Evolutionary conservation across 306 rosid species (phyloP).

Genomic region (peach (Prunus persica)): DNA sequence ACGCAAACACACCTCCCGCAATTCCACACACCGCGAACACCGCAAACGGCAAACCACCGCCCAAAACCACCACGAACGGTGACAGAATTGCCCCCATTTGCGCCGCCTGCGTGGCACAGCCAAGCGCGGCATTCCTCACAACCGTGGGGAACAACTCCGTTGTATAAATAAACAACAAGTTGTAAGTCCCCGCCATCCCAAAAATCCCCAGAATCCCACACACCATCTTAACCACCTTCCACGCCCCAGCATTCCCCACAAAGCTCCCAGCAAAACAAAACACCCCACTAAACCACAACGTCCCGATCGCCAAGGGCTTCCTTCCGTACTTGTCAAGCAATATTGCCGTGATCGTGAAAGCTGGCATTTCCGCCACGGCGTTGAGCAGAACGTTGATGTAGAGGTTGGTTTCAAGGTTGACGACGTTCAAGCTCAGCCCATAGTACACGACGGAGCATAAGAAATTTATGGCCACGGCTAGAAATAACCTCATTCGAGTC

Average conservation of each 20-base stretch:
- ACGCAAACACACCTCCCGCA: constrained; percentile 59
- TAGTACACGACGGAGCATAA: constrained; percentile 70
- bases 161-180: constrained; percentile 69
- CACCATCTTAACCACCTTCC: constrained; percentile 56
- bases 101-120: constrained; percentile 64
- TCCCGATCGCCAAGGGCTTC: constrained; percentile 61
- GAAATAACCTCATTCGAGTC: constrained; percentile 56
- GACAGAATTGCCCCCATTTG: constrained; percentile 90
- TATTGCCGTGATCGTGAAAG: constrained; percentile 64
- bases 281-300: constrained; percentile 81
- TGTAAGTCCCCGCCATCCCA: constrained; percentile 91
- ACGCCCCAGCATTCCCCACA: constrained; percentile 31
- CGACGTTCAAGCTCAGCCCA: constrained; percentile 72
- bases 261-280: constrained; percentile 62
- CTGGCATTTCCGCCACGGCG: constrained; percentile 89
- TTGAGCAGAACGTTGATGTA: constrained; percentile 67
- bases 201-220: constrained; percentile 81
- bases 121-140: constrained; percentile 81
- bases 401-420: constrained; percentile 65
- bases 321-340: constrained; percentile 58
- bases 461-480: constrained; percentile 63
- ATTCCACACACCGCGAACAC: constrained; percentile 71
- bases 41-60: constrained; percentile 60
- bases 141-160: constrained; percentile 88
- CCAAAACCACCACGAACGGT: constrained; percentile 84